These are phyloP conservation scores for Gossypium schwendimanii DNA, from an alignment of 441 rosid species.

Conservation along the genomic window DNA sequence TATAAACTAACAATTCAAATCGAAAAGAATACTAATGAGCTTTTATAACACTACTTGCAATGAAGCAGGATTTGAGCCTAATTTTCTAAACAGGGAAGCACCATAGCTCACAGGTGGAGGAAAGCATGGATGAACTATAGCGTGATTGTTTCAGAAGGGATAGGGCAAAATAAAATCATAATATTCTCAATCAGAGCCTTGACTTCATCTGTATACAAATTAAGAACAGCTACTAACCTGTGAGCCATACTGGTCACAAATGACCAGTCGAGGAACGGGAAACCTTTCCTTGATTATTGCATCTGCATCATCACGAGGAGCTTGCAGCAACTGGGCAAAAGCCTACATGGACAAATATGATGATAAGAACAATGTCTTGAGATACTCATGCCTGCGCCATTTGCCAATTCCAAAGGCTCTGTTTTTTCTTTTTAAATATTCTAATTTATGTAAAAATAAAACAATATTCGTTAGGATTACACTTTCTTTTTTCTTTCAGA, in stretches of 20 bases:
- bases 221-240: conserved; percentile 45
- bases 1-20: conserved; percentile 2
- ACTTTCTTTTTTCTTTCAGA: not conserved
- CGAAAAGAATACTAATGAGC: not conserved
- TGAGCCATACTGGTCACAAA: conserved; percentile 90
- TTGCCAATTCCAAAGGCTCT: not conserved
- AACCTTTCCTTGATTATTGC: conserved; percentile 67
- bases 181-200: not conserved
- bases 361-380: not conserved
- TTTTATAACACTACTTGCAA: not conserved
- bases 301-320: conserved; percentile 59
- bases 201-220: not conserved
- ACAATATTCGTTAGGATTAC: not conserved
- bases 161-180: not conserved
- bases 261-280: conserved; percentile 79
- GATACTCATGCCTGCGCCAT: not conserved
- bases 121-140: not conserved
- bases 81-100: not conserved
- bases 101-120: not conserved
- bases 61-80: not conserved
- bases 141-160: not conserved
- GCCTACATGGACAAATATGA: conserved; percentile 36
- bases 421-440: not conserved
- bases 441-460: not conserved
- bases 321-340: conserved; percentile 63